Base-by-base conservation (phyloP, 345 rosid species). In the Syzygium grande region DNA sequence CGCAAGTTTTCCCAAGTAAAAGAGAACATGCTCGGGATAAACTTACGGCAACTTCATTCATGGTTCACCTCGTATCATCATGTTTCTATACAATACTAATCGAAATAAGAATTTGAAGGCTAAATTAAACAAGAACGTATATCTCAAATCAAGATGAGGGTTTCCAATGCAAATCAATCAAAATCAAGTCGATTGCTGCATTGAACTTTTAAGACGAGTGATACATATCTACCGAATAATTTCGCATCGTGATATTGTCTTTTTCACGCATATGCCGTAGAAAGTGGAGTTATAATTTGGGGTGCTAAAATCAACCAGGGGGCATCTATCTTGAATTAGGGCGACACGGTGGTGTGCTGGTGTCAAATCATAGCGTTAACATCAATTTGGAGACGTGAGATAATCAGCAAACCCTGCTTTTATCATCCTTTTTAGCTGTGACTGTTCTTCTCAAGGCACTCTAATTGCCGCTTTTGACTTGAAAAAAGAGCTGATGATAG, bases 381-480 rank as follows among this genome's bases (percentile, higher is more conserved):
- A 38, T 73, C 83, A 73, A 73, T 73, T 11, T 73, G 83, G 49
- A 38, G 83, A 38, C 83, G 21, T 19, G 49, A 73, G 49, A 22
- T 73, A 38, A 19, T 73, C 49, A 4, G 12, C 49, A 4, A 38
- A 25, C 49, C 49, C 12, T 73, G 83, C 49, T 34, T 73, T 73
- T 43, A 5, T 43, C 46, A 73, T 38, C 12, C 19, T 49, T 73
- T 19, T 38, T 19, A 9, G 25, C 27, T 19, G 5, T 19, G 49
- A 38, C 27, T 25, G 83, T 73, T 73, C 46, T 38, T 73, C 83
- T 73, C 83, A 73, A 73, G 83, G 83, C 83, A 38, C 83, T 41
- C 49, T 73, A 73, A 73, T 73, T 73, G 83, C 83, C 49, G 38
- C 83, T 73, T 73, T 73, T 73, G 83, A 73, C 83, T 73, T 73